Base-by-base conservation (phyloP, 495 filamentous ascomycete species). In the Geoglossum glabrum region DNA sequence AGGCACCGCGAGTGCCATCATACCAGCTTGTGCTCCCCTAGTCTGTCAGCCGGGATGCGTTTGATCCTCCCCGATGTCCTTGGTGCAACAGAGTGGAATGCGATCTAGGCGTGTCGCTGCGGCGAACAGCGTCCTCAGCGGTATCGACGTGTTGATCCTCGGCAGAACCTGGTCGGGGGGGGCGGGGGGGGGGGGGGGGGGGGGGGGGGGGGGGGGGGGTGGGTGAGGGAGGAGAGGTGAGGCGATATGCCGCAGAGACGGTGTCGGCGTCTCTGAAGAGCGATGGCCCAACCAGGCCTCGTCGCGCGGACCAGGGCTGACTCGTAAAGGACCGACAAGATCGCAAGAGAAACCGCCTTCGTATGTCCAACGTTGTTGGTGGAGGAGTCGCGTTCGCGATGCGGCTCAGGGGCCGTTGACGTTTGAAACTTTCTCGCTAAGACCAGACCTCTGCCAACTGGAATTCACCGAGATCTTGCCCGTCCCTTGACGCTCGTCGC, bases 1-100 rank as follows among this genome's bases (percentile, higher is more conserved):
- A 75, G 79, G 79, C 74, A 87, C 79, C 65, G 84, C 79, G 76
- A 90, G 82, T 78, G 90, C 89, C 89, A 94, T 95, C 52, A 19
- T 60, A 52, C 28, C 25, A 31, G 49, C 49, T 30, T 52, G 49
- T 52, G 19, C 23, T 28, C 49, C 49, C 21, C 49, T 52, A 13
- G 28, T 52, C 49, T 21, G n/a, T 56, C 54, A 30, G 54, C 27
- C 23, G 23, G 30, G 54, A 38, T 27, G 36, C 30, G 10, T 40
- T 8, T 56, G 54, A 40, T 56, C 54, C 27, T 23, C 17, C 54
- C 5, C 23, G 31, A n/a, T 38, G 36, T 40, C n/a, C 54, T 25
- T 25, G n/a, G 40, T 56, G 36, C 28, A 19, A 56, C 19, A 38
- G 10, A 56, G 11, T 4, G 13, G 36, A 54, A 52, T 52, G 49